Evolutionary conservation across 2,329 filamentous ascomycete genomes (phyloP), one percentile per base, ranked within the genome.

Genomic region (Trichoderma guizhouense): DNA sequence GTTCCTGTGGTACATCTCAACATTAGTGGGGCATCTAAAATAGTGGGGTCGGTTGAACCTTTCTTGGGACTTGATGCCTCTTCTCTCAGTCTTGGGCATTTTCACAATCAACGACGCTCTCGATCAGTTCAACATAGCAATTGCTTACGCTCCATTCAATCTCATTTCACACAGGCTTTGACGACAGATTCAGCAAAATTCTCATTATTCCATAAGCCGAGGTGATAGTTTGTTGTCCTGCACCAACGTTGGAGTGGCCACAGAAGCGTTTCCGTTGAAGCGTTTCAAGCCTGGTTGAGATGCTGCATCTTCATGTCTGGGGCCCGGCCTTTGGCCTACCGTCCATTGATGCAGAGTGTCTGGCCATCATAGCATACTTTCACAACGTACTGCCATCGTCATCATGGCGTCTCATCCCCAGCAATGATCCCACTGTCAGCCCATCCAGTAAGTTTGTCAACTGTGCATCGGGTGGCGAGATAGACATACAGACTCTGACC

Each of bases 341-440:
- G 15, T 98, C 96, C 57, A 92, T 98, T 77, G 95, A 98, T 78
- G 86, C 95, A 60, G 93, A 97, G 84, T 98, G 95, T 79, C 89
- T 97, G 73, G 95, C 95, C 32, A 87, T 92, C 57, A 90, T 97
- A 75, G 90, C 93, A 68, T 95, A 95, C 79, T 86, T 97, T 71
- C 87, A 89, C 73, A 85, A 89, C 76, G 87, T 86, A 72, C 84
- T 93, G 28, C 86, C 88, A 71, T 82, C 84, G 62, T 82, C 88
- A 76, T 79, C 79, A 60, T 97, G 92, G 92, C 85, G 87, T 74
- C 83, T 97, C 74, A 84, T 96, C 75, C 88, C 91, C 58, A 92
- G 89, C 79, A 93, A 92, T 80, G 90, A 95, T 80, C 88, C 91
- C 68, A 89, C 89, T 55, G 83, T 92, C 74, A 91, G 90, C 77